Base-by-base conservation (phyloP, 441 rosid genomes). In the Erodium trifolium region DNA sequence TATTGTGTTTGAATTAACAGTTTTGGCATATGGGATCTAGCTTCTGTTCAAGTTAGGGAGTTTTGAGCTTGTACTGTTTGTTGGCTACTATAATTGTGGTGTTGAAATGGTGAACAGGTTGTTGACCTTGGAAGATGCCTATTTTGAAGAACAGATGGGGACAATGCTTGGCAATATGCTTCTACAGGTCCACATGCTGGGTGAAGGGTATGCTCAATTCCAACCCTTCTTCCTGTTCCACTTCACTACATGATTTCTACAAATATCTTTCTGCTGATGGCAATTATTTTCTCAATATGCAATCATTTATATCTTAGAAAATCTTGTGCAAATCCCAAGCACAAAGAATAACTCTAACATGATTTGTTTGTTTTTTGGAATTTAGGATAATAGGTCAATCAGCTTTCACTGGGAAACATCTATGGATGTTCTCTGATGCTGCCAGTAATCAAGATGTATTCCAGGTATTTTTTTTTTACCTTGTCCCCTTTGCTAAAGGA, bases 201-300 rank as follows among this genome's bases (percentile, higher is more conserved):
- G 96, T 70, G 92, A 89, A 83, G 95, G 97, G 97, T 93, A 86
- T 70, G 90, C 82, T 68, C 31, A 49, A 41, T 65, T n/a, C 5
- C 49, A 9, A 43, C 37, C 37, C 7, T 39, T 39, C 45, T 39
- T 39, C 7, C 45, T 39, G 45, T 39, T 39, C 9, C 9, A 5
- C 9, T 39, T 39, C 16, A 12, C 27, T 19, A 16, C 2, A 12
- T 59, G n/a, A 16, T 59, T 16, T 59, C 23, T 19, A 59, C 11
- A 49, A 12, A 11, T 49, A 11, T 49, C 55, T 49, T 12, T 11
- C 1, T 11, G 14, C n/a, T 49, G 16, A 49, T 49, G 4, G 2
- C 55, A 49, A 3, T 13, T 13, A 4, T 51, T 51, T 51, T 51
- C 17, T 51, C n/a, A 1, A 14, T 51, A 3, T 14, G 16, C 17